A percentile compares a stretch with the other conserved stretches of the same genome.
These are phyloP conservation scores for Davidsoniella australis DNA, from an alignment of 2,329 filamentous ascomycete genomes.

Conservation along the genomic window DNA sequence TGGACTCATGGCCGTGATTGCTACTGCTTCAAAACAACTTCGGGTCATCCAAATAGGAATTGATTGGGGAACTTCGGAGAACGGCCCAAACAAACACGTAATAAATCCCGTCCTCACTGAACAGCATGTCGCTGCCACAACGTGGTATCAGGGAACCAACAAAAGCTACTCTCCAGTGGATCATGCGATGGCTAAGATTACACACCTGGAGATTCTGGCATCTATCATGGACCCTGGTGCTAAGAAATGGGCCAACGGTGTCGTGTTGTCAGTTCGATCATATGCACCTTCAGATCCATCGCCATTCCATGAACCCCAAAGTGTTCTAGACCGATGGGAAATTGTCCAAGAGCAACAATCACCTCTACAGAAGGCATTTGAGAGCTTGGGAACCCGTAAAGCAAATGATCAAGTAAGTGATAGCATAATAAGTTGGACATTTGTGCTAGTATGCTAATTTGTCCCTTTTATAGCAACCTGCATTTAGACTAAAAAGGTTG, in stretches of 20 bases:
- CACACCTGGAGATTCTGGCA: slow-evolving; percentile 58
- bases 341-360: slow-evolving; percentile 50
- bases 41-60: slow-evolving; percentile 58
- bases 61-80: slow-evolving; percentile 52
- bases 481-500: slow-evolving; percentile 39
- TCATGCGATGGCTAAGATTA: slow-evolving; percentile 43
- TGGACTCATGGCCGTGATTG: slow-evolving; percentile 48
- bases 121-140: slow-evolving; percentile 38
- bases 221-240: slow-evolving; percentile 38
- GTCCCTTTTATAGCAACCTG: slow-evolving; percentile 1
- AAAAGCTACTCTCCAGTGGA: slow-evolving; percentile 26
- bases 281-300: slow-evolving; percentile 17
- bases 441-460: slow-evolving; percentile 10
- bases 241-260: slow-evolving; percentile 26
- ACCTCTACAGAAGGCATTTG: slow-evolving; percentile 56
- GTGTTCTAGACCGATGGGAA: slow-evolving; percentile 71
- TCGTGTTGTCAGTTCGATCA: slow-evolving; percentile 11
- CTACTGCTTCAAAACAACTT: slow-evolving; percentile 54
- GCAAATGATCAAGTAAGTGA: slow-evolving; percentile 19
- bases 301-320: slow-evolving; percentile 49
- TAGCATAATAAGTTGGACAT: neutral
- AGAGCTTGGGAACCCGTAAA: slow-evolving; percentile 50
- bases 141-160: slow-evolving; percentile 34
- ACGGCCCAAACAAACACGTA: slow-evolving; percentile 29
- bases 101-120: slow-evolving; percentile 37